phyloP scores from a whole-genome alignment of 2,329 filamentous ascomycete genomes.

The Cryphonectria naterciae region DNA sequence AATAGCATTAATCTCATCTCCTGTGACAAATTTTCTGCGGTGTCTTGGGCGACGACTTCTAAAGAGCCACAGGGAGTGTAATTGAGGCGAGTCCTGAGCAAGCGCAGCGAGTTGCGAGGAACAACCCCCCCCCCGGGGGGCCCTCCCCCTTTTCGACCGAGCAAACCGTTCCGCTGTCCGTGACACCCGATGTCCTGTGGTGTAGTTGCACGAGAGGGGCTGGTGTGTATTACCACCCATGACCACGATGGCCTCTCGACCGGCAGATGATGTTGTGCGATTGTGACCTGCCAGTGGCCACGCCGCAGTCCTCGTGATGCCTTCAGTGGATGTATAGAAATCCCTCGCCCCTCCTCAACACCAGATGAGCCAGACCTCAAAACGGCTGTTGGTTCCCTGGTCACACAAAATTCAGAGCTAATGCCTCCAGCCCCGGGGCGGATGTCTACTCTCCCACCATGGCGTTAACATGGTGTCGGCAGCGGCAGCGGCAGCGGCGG shows the following conservation, averaged over 20 bases:
- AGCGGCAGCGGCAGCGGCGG: background rate
- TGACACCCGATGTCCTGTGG: background rate
- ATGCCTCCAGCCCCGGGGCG: background rate
- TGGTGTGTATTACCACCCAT: background rate
- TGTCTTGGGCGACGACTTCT: background rate
- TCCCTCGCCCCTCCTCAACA: background rate
- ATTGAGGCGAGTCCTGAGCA: background rate
- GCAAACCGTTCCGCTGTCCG: background rate
- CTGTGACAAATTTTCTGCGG: background rate
- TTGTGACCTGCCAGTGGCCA: slow-evolving; percentile 2
- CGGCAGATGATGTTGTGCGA: slow-evolving; percentile 11
- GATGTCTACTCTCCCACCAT: background rate
- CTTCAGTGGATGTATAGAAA: background rate
- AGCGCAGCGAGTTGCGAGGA: background rate
- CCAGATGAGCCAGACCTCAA: background rate
- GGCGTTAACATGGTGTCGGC: background rate
- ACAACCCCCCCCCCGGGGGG: background rate
- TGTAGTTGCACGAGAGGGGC: background rate
- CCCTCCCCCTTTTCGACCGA: background rate
- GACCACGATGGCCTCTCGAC: background rate
- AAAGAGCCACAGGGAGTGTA: background rate
- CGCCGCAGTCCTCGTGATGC: background rate
- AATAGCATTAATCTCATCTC: background rate
- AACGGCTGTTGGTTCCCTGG: background rate
- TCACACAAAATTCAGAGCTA: background rate